Base-by-base conservation (phyloP, 495 filamentous ascomycete genomes). In the Opeltia flavorubescens region DNA sequence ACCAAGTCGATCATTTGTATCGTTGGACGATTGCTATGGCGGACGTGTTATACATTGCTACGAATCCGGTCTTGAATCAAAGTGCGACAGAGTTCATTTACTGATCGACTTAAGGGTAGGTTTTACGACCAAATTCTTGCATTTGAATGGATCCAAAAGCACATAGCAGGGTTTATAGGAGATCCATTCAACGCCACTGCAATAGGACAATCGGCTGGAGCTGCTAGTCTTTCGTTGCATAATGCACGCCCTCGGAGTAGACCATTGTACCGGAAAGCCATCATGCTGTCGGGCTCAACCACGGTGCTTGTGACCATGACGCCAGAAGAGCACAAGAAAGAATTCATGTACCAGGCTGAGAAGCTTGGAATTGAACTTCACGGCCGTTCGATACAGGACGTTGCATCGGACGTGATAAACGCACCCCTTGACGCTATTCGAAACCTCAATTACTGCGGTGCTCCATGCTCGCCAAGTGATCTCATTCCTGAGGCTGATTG, bases 151-250 rank as follows among this genome's bases (percentile, higher is more conserved):
- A 39, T 53, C 29, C 49, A 51, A 43, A 24, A 29, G 30, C 43
- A 54, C 33, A 53, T 53, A 6, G 13, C 13, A 18, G 20, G 30
- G 17, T 54, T 54, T 39, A 44, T 43, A 17, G 48, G 48, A 8
- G 51, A 54, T 47, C 48, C 51, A 17, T 26, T 42, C 17, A 51
- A 48, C 40, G 24, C 50, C n/a, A 50, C 40, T 17, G 39, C 35
- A 21, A 50, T 50, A 43, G 50, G 50, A 24, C 47, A 53, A 29
- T 49, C 46, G 13, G 50, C 50, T 13, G 50, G 50, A 11, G 42
- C 42, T 33, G 42, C 42, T 44, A 44, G 42, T 21, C 26, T 44
- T 30, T 44, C 42, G 29, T 21, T 44, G 24, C 42, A 31, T n/a
- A 44, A 13, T 30, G 25, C 42, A 30, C 26, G 42, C 42, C 18